Percentiles rank a stretch among this genome's conserved stretches.
Conservation (phyloP, 2,329 filamentous ascomycete genomes). For the Graphilbum sp. region DNA sequence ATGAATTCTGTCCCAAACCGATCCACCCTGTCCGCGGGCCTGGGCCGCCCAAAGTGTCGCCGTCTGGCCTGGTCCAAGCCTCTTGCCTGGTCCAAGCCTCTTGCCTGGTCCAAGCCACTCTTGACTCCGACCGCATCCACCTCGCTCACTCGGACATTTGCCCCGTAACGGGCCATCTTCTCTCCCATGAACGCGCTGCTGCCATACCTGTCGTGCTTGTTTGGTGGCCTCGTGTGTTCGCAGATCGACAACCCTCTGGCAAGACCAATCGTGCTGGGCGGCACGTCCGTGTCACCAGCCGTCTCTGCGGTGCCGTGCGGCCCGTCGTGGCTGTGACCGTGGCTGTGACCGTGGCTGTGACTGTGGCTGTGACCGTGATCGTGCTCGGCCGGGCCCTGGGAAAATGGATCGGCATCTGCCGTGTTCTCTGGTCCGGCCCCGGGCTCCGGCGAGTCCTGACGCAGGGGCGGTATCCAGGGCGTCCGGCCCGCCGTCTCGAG, state of each 20-base stretch:
- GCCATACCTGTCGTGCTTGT: not conserved
- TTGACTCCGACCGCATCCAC: too few relatives aligned
- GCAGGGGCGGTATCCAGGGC: not conserved
- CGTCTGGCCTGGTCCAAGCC: not conserved
- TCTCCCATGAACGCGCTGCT: not conserved
- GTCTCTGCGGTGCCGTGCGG: too few relatives aligned
- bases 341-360: too few relatives aligned
- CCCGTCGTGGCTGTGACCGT: too few relatives aligned
- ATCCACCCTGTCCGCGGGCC: conserved; percentile 14
- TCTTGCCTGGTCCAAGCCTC: not conserved
- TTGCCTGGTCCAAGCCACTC: too few relatives aligned
- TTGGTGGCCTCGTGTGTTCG: not conserved
- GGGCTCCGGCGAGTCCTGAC: not conserved
- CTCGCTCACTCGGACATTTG: too few relatives aligned
- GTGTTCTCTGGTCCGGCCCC: too few relatives aligned
- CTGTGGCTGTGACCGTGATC: too few relatives aligned
- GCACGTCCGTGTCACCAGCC: conserved; percentile 1
- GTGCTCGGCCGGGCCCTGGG: too few relatives aligned
- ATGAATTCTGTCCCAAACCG: conserved; percentile 18
- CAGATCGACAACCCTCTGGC: conserved; percentile 17
- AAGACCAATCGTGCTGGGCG: conserved; percentile 15
- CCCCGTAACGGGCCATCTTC: too few relatives aligned
- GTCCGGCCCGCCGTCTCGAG: not conserved
- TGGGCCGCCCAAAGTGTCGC: not conserved
- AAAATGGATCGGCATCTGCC: too few relatives aligned